Conservation (phyloP, 345 rosid genomes). For the Populus deltoides region DNA sequence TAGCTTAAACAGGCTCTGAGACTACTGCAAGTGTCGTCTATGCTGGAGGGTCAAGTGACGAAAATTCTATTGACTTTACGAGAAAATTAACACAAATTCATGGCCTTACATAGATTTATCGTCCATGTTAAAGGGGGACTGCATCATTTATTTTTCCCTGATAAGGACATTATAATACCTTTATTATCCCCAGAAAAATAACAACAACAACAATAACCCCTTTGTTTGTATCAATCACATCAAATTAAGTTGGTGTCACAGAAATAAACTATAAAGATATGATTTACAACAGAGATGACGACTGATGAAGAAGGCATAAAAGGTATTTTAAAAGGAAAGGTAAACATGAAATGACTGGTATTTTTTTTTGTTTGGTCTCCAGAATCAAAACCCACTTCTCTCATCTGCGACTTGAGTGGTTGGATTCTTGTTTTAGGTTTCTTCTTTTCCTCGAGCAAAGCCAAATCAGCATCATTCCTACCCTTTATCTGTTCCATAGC, state of each 20-base stretch:
- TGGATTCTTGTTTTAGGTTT: conserved; percentile 28
- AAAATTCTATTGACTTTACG: not conserved
- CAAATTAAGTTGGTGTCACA: conserved; percentile 16
- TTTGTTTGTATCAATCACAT: conserved; percentile 26
- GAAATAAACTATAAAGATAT: not conserved
- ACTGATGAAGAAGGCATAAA: conserved; percentile 52
- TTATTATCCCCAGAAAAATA: not conserved
- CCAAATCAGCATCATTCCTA: conserved; percentile 8
- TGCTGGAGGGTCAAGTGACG: no score
- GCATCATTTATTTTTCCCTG: not conserved
- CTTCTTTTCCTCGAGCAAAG: not conserved
- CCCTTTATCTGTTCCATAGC: not conserved
- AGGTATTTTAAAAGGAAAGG: conserved; percentile 40
- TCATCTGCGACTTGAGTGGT: conserved; percentile 16
- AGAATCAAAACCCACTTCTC: conserved; percentile 38
- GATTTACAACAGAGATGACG: conserved; percentile 22
- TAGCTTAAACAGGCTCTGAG: no score
- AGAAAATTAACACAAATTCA: not conserved
- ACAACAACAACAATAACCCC: not conserved
- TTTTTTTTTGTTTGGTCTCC: conserved; percentile 12
- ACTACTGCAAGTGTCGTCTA: no score
- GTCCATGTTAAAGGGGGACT: not conserved
- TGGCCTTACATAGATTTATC: not conserved
- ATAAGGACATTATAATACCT: not conserved
- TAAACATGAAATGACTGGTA: conserved; percentile 24